A percentile compares a stretch with the other conserved stretches of the same genome.
These are phyloP conservation scores for Phytophthora palmivora DNA, from an alignment of 352 stramenopile species.

Conservation along the genomic window DNA sequence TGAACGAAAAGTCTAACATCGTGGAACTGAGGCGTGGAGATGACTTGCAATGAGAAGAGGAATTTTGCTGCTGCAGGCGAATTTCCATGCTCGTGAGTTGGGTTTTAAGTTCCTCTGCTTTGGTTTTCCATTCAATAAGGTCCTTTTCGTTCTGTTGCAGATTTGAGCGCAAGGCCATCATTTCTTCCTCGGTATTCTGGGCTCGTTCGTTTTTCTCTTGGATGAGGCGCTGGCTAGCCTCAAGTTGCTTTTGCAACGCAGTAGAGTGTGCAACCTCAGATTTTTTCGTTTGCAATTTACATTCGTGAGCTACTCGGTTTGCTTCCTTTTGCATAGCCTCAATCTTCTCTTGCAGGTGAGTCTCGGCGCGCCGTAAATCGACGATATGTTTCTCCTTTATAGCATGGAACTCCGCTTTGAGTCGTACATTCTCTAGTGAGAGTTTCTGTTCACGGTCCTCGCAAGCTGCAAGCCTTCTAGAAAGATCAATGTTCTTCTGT, in stretches of 20 bases:
- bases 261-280: constrained; percentile 23
- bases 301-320: constrained; percentile 58
- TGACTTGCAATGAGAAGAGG: constrained; percentile 13
- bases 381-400: constrained; percentile 57
- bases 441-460: constrained; percentile 35
- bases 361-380: constrained; percentile 46
- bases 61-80: constrained; percentile 18
- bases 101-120: constrained; percentile 25
- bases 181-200: constrained; percentile 36
- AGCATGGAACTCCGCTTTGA: constrained; percentile 54
- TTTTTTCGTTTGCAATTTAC: constrained; percentile 56
- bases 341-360: constrained; percentile 54
- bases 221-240: constrained; percentile 28
- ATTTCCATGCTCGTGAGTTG: constrained; percentile 22
- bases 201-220: constrained; percentile 16
- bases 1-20: constrained; percentile 39
- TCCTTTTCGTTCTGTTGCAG: constrained; percentile 18
- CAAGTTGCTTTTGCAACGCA: constrained; percentile 30
- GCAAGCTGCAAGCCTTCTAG: constrained; percentile 29
- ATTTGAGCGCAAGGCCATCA: constrained; percentile 7
- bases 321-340: constrained; percentile 56
- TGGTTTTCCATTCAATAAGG: constrained; percentile 29
- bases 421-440: constrained; percentile 34
- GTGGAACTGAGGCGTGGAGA: constrained; percentile 20
- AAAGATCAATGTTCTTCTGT: constrained; percentile 35